A percentile compares a stretch with the other conserved stretches of the same genome.
phyloP scores from a whole-genome alignment of 345 rosid genomes.

The Melastoma malabathricum region DNA sequence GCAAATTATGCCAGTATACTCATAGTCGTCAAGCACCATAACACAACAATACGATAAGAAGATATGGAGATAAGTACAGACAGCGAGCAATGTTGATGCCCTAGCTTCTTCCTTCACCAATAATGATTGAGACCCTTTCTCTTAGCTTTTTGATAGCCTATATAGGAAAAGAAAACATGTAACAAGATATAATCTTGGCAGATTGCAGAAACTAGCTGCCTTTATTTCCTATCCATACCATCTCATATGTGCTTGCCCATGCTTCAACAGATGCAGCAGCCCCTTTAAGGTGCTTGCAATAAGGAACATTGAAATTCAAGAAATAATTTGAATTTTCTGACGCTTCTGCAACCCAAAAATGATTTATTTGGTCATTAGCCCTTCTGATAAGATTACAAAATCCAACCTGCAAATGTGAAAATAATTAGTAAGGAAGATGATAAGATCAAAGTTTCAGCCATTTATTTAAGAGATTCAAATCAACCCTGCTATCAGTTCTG shows the following conservation, averaged over 20 bases:
- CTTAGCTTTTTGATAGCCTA: too few species aligned
- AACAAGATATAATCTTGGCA: too few species aligned
- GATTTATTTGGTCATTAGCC: conserved; percentile 54
- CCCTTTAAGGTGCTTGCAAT: conserved; percentile 50
- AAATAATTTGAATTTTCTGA: conserved; percentile 66
- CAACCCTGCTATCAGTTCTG: not conserved
- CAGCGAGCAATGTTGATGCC: too few species aligned
- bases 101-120: too few species aligned
- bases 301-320: conserved; percentile 28
- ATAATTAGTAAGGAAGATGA: not conserved
- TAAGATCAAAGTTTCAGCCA: too few species aligned
- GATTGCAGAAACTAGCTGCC: too few species aligned
- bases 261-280: conserved; percentile 31
- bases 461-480: not conserved
- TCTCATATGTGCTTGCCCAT: conserved; percentile 59
- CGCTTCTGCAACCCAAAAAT: conserved; percentile 75
- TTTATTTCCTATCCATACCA: conserved; percentile 18
- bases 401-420: conserved; percentile 45
- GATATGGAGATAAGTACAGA: too few species aligned
- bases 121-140: too few species aligned
- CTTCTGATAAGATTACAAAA: conserved; percentile 72
- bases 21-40: too few species aligned
- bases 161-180: too few species aligned
- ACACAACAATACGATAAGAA: too few species aligned
- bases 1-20: too few species aligned